Evolutionary conservation across 2,329 filamentous ascomycete genomes (phyloP).

Genomic region (Sporothrix sp.): DNA sequence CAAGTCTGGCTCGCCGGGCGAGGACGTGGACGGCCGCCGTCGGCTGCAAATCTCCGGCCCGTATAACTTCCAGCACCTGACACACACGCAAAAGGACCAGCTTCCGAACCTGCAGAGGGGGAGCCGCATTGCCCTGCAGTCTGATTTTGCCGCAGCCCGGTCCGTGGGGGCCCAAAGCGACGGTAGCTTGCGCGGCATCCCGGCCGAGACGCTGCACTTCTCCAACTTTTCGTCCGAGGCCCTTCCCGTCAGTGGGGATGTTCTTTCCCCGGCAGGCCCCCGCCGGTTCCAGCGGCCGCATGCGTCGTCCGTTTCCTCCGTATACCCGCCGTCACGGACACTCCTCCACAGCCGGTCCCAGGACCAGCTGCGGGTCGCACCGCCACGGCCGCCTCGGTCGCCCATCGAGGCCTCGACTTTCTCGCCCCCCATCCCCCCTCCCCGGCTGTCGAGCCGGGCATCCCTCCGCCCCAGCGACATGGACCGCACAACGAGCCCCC

Average conservation of each 20-base stretch:
- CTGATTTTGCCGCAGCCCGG: constrained; percentile 35
- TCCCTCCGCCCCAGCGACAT: constrained; percentile 36
- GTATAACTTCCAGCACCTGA: constrained; percentile 58
- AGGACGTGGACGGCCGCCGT: constrained; percentile 24
- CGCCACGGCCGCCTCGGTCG: constrained; percentile 42
- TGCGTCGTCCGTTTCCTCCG: constrained; percentile 20
- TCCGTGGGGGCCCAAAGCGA: constrained; percentile 28
- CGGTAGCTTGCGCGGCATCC: constrained; percentile 29
- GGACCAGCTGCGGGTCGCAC: constrained; percentile 38
- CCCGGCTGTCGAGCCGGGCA: constrained; percentile 46
- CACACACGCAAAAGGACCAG: constrained; percentile 45
- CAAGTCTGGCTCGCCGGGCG: constrained; percentile 25
- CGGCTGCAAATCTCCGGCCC: constrained; percentile 50
- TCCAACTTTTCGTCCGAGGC: constrained; percentile 40
- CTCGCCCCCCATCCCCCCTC: constrained; percentile 36
- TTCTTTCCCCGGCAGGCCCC: constrained; percentile 11
- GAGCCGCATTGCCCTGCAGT: constrained; percentile 33
- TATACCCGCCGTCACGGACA: constrained; percentile 23
- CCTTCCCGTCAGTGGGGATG: constrained; percentile 20
- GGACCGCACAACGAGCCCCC: constrained; percentile 24
- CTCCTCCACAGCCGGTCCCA: constrained; percentile 39
- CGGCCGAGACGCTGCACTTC: constrained; percentile 35
- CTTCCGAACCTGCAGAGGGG: constrained; percentile 31
- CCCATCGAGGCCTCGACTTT: constrained; percentile 29
- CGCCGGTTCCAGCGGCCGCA: constrained; percentile 23